phyloP scores from a whole-genome alignment of 2,329 filamentous ascomycete genomes.

The Neoascochyta sp. region DNA sequence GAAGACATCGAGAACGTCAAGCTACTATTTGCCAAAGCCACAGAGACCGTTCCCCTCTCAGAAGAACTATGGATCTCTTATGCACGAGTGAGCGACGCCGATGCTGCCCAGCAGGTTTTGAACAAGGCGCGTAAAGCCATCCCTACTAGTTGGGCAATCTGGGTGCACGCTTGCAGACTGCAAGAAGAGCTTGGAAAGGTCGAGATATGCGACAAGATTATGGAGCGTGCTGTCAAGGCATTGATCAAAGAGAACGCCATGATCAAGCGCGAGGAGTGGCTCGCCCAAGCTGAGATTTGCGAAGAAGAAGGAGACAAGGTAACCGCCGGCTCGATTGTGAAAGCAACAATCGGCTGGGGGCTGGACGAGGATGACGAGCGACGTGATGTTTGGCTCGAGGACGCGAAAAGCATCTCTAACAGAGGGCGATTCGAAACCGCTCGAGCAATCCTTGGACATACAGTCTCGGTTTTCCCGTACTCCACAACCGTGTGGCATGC shows the following conservation, averaged over 20 bases:
- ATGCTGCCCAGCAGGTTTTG: constrained; percentile 90
- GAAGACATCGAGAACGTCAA: constrained; percentile 85
- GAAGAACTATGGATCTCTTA: constrained; percentile 94
- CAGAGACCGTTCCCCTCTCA: constrained; percentile 88
- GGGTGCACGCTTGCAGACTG: constrained; percentile 88
- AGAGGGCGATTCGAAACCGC: constrained; percentile 85
- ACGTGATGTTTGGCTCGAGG: constrained; percentile 93
- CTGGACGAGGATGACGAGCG: constrained; percentile 95
- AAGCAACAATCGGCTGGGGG: constrained; percentile 87
- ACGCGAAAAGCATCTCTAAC: constrained; percentile 77
- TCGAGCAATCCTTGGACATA: constrained; percentile 87
- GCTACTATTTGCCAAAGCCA: constrained; percentile 87
- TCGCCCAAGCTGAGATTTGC: constrained; percentile 87
- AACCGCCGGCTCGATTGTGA: constrained; percentile 85
- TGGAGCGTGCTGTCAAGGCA: constrained; percentile 88
- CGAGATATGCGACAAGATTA: constrained; percentile 73
- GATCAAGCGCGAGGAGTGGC: constrained; percentile 97
- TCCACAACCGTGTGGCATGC: constrained; percentile 87
- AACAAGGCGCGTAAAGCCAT: constrained; percentile 93
- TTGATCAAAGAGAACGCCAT: constrained; percentile 90
- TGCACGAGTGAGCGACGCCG: constrained; percentile 80
- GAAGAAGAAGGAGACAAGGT: constrained; percentile 85
- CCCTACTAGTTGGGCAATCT: constrained; percentile 90
- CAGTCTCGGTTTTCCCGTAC: constrained; percentile 82
- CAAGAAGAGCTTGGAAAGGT: constrained; percentile 85